Evolutionary conservation across 495 filamentous ascomycete species (phyloP), one percentile per base, ranked within the genome.

Genomic region (Saxispiralis lemnorum): DNA sequence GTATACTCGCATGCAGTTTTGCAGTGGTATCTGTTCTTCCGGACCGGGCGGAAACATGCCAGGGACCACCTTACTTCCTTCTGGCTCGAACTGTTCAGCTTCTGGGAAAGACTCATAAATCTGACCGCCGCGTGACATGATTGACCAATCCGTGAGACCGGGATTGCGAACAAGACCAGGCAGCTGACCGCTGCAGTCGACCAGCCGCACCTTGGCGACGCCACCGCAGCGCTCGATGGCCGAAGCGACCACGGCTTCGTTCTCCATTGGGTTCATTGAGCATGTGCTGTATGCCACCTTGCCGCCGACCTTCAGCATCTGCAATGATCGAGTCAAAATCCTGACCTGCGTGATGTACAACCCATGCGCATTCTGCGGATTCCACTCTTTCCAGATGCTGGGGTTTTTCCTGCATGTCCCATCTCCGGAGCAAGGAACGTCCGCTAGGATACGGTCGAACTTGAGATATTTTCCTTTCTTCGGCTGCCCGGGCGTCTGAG

Each of bases 211-310:
- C 53, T 88, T 92, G 18, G 72, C 70, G 1, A 73, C 56, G 7
- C 89, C 89, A 47, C 89, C 89, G 53, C 87, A 96, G 34, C 86
- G 73, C 47, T 85, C 81, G 52, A 96, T 93, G 3, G 92, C 88
- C 39, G 63, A 66, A 2, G 81, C 70, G 44, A 97, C 63, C 16
- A 96, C 85, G n/a, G 92, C 81, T 65, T 97, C 89, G 56, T 97
- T 93, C 60, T 97, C 89, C 17, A 96, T 70, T 0, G 89, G 88
- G 61, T 95, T 97, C 80, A 97, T 81, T 60, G 83, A 92, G 66
- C 89, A 97, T 13, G 89, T 96, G 6, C 87, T 95, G 64, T 96
- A 97, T 20, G 96, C 86, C 7, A 95, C 79, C 37, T 84, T 73
- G 46, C 89, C 89, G 28, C 89, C 89, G 34, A 83, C 80, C 63